Conservation (phyloP, 805 yeast species). For the Saturnispora zaruensis region DNA sequence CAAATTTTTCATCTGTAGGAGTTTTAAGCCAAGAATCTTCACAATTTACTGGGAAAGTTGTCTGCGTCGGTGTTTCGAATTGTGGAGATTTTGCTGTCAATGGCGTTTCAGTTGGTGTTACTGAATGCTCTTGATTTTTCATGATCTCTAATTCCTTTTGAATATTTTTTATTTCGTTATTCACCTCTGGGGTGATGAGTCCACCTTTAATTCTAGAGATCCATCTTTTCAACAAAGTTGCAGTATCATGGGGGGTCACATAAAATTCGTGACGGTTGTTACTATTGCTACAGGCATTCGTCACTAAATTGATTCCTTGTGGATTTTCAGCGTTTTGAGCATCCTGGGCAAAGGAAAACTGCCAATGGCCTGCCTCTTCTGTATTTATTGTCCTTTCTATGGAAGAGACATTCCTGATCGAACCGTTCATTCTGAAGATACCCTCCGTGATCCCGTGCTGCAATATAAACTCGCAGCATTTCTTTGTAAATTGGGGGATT, state of each 20-base stretch:
- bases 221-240: slow-evolving; percentile 32
- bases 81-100: background rate
- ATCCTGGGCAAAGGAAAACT: slow-evolving; percentile 10
- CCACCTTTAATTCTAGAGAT: slow-evolving; percentile 26
- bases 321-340: background rate
- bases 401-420: slow-evolving; percentile 26
- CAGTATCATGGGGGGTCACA: slow-evolving; percentile 28
- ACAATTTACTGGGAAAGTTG: background rate
- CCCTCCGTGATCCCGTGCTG: slow-evolving; percentile 26
- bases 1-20: slow-evolving; percentile 7
- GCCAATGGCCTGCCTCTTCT: slow-evolving; percentile 16
- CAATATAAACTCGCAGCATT: slow-evolving; percentile 26
- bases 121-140: slow-evolving; percentile 5
- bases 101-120: slow-evolving; percentile 7
- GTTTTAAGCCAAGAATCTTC: slow-evolving; percentile 3
- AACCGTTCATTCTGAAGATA: slow-evolving; percentile 31
- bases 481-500: slow-evolving; percentile 26
- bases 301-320: background rate
- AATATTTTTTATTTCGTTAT: slow-evolving; percentile 15
- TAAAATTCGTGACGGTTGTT: slow-evolving; percentile 8
- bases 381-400: slow-evolving; percentile 22
- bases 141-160: background rate
- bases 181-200: slow-evolving; percentile 20
- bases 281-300: background rate
- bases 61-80: slow-evolving; percentile 5